These are phyloP conservation scores for Cordyceps fumosorosea DNA, from an alignment of 2,329 filamentous ascomycete genomes.

Conservation along the genomic window DNA sequence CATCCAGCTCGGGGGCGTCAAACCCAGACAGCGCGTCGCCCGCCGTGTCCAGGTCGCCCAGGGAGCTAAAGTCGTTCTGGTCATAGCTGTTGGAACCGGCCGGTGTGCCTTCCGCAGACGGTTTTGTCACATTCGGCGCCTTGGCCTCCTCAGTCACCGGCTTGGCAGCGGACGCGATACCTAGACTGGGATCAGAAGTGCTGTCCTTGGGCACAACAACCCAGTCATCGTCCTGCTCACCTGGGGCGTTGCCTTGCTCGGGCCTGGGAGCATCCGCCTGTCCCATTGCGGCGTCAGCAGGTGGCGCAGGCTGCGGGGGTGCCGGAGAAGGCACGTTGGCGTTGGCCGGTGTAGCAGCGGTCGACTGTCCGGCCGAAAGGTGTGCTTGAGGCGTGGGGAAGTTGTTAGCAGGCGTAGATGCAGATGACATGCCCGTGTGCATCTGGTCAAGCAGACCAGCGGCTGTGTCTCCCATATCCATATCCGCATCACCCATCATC, in stretches of 20 bases:
- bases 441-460: constrained; percentile 63
- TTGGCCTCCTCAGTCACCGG: constrained; percentile 19
- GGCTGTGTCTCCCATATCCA: constrained; percentile 59
- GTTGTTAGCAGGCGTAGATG: constrained; percentile 54
- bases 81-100: constrained; percentile 39
- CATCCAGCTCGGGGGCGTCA: constrained; percentile 48
- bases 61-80: constrained; percentile 55
- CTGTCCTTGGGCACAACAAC: constrained; percentile 64
- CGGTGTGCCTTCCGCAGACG: constrained; percentile 40
- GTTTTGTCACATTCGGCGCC: constrained; percentile 26
- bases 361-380: constrained; percentile 49
- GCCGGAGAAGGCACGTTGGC: constrained; percentile 41
- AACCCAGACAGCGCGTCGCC: constrained; percentile 66
- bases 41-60: constrained; percentile 62
- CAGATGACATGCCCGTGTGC: constrained; percentile 54
- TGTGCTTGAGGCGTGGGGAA: constrained; percentile 56
- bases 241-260: constrained; percentile 40
- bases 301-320: constrained; percentile 20
- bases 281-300: constrained; percentile 37
- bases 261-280: constrained; percentile 23
- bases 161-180: constrained; percentile 17
- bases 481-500: constrained; percentile 51
- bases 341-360: constrained; percentile 49
- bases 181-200: constrained; percentile 16
- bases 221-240: constrained; percentile 58